Evolutionary conservation across 1,284 basidiomycete species (phyloP), one percentile per base, ranked within the genome.

Genomic region (Cryptococcus hybrid): DNA sequence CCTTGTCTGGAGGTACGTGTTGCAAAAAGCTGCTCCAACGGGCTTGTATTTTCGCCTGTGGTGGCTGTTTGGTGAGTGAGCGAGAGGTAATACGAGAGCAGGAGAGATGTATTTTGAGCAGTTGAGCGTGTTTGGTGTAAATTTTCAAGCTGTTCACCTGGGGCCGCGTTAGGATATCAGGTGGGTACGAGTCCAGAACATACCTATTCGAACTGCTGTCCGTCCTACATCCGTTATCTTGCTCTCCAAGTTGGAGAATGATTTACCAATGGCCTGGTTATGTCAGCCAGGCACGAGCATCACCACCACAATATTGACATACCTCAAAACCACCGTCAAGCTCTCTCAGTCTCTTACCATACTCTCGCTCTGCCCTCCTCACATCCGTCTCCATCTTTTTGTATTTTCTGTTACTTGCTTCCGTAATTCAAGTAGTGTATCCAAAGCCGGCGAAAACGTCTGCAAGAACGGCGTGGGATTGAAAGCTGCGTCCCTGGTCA

Each of bases 31-130:
- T 63, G 60, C 52, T 78, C 75, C 5, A 78, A 63, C n/a, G n/a
- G 75, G 2, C 63, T 70, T 8, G 59, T 45, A 36, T 51, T 51
- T 50, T 67, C 59, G 15, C 61, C 56, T 1, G 80, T 67, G 18
- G 85, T 84, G 0, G 89, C 89, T 61, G 98, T 91, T 5, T 88
- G 90, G 58, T 88, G 86, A 3, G 90, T 87, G 69, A 98, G 89
- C 61, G 93, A 89, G 67, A 94, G 91, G 76, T 98, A 98, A 78
- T 90, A 95, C 61, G 92, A 88, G 55, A 99, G 89, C n/a, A 99
- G 80, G 71, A 98, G 88, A 65, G 93, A 89, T 0, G 95, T 92
- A 18, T 93, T 92, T 69, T 95, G 92, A 0, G 95, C 96, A 59
- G 93, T 83, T 69, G 92, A 90, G 7, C 95, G 85, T 66, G 95